These are phyloP conservation scores for Pichia kluyveri DNA, from an alignment of 805 yeast genomes.

Conservation along the genomic window DNA sequence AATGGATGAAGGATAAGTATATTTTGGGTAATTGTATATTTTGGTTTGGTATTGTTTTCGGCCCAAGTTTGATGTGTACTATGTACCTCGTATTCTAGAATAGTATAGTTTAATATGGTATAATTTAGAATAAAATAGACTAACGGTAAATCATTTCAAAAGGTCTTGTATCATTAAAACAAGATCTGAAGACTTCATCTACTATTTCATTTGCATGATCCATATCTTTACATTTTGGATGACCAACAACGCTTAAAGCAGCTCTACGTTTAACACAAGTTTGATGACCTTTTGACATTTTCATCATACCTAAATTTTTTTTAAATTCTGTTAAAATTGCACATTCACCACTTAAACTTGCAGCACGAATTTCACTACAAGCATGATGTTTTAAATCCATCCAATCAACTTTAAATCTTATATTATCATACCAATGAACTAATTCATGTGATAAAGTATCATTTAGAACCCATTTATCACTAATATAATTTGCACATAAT, in stretches of 20 bases:
- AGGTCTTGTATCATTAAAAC: conserved; percentile 93
- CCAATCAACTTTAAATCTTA: conserved; percentile 85
- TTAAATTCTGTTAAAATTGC: conserved; percentile 78
- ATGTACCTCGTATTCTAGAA: conserved; percentile 64
- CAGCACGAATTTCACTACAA: conserved; percentile 92
- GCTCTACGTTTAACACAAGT: conserved; percentile 88
- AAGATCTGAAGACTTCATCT: conserved; percentile 82
- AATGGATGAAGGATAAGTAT: conserved; percentile 43
- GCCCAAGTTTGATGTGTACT: conserved; percentile 84
- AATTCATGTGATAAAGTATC: conserved; percentile 90
- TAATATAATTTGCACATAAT: conserved; percentile 75
- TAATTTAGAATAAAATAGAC: not conserved
- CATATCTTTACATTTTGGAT: conserved; percentile 68
- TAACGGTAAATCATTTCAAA: conserved; percentile 83
- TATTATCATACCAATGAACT: conserved; percentile 86
- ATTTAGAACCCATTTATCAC: conserved; percentile 71
- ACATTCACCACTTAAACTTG: conserved; percentile 91
- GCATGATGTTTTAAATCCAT: conserved; percentile 84
- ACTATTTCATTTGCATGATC: conserved; percentile 75
- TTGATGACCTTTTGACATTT: conserved; percentile 66
- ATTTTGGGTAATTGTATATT: conserved; percentile 73
- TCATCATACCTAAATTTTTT: conserved; percentile 21
- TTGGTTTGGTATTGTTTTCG: conserved; percentile 86
- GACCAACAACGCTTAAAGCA: conserved; percentile 68
- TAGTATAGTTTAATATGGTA: too few species aligned